Evolutionary conservation across 768 basidiomycete species (phyloP).

Genomic region (Pisolithus tinctorius): DNA sequence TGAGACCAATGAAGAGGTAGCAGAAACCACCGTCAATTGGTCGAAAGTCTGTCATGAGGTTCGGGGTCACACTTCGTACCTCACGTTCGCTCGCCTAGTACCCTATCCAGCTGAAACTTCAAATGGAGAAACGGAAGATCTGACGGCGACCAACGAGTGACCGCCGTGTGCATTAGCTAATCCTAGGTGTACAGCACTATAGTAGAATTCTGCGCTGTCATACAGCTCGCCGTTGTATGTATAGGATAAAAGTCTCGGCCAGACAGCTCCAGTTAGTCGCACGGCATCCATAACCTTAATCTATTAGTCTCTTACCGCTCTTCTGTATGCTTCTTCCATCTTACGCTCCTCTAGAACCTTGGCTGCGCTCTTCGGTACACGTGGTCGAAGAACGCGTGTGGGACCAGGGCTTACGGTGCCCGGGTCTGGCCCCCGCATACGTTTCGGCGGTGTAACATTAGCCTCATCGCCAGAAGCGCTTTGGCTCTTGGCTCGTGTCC

Average conservation of each 20-base stretch:
- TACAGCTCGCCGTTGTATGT: too few relatives aligned
- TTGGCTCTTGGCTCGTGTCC: slow-evolving; percentile 18
- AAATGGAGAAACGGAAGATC: slow-evolving; percentile 1
- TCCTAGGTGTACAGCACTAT: background rate
- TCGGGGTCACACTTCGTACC: slow-evolving; percentile 92
- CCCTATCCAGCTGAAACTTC: slow-evolving; percentile 34
- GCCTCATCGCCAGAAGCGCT: slow-evolving; percentile 19
- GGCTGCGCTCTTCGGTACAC: slow-evolving; percentile 45
- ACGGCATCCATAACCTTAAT: slow-evolving; percentile 1
- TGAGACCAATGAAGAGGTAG: slow-evolving; percentile 7
- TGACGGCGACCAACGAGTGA: background rate
- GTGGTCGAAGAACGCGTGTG: slow-evolving; percentile 53
- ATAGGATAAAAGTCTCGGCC: too few relatives aligned
- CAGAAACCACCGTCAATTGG: slow-evolving; percentile 40
- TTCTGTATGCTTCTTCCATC: slow-evolving; percentile 43
- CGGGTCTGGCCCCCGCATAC: slow-evolving; percentile 23
- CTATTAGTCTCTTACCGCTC: slow-evolving; percentile 26
- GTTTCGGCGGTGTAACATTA: slow-evolving; percentile 22
- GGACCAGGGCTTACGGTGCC: slow-evolving; percentile 18
- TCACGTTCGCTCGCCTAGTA: slow-evolving; percentile 91
- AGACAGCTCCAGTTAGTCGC: too few relatives aligned
- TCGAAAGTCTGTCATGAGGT: slow-evolving; percentile 75
- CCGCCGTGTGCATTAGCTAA: background rate
- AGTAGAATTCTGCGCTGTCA: too few relatives aligned
- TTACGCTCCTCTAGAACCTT: slow-evolving; percentile 43